Evolutionary conservation across 2,329 filamentous ascomycete genomes (phyloP), one percentile per base, ranked within the genome.

Genomic region (Thielaviopsis populi): DNA sequence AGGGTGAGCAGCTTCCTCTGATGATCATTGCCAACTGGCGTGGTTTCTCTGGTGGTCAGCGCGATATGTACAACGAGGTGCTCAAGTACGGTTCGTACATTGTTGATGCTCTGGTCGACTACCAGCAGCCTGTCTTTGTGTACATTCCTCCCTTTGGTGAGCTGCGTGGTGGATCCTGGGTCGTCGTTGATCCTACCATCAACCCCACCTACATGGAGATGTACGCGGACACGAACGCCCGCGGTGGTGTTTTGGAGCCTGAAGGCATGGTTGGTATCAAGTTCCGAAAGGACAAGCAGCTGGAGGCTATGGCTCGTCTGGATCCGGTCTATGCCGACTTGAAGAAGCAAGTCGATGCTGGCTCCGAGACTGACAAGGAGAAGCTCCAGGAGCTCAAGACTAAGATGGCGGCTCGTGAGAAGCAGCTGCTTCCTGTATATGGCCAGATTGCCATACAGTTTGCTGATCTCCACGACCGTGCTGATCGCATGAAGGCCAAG

Each of bases 11-110:
- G 79, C 82, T 99, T 72, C 94, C 94, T 65, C 80, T 99, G 69
- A 97, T 99, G 91, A 99, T 99, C 73, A 85, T 99, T 68, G 94
- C 94, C 77, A 99, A 99, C 83, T 99, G 94, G 94, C 87, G 94
- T 85, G 94, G 94, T 80, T 99, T 99, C 89, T 99, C 94, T 69
- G 94, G 94, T 80, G 94, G 94, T 68, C 94, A 99, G 78, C 90
- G 92, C 70, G 94, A 99, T 77, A 99, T 99, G 94, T 99, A 95
- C 85, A 96, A 97, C 79, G 94, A 99, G 78, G 94, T 99, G 17
- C 85, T 99, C 76, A 99, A 99, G 81, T 99, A 99, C 72, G 94
- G 94, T 73, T 96, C 92, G 19, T 97, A 94, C 82, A 99, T 99
- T 72, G 94, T 99, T 69, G 94, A 99, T 72, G 92, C 92, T 63